Evolutionary conservation across 805 yeast genomes (phyloP), one percentile per base, ranked within the genome.

Genomic region (Candida qinlingensis): DNA sequence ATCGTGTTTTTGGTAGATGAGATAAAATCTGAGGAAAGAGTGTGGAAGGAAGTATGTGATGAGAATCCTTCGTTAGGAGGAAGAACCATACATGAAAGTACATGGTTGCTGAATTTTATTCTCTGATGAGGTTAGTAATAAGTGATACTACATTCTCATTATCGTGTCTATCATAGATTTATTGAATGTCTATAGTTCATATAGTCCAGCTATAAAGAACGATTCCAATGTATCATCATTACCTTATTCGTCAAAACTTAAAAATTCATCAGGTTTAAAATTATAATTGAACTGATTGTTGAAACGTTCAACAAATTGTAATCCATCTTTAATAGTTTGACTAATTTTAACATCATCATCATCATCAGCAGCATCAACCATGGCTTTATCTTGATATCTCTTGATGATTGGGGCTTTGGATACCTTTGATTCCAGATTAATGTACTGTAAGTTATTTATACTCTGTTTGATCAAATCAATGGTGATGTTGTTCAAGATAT

Each of bases 381-480:
- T 19, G 19, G 3, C 19, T 19, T 19, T 19, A 19, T 19, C 19
- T 19, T 19, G 19, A 19, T 3, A 19, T 19, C 19, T 19, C 19
- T 19, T 19, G 19, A 19, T 19, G 19, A 19, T 19, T 2, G 19
- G 19, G 19, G 19, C 19, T 19, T 19, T 19, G 19, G 19, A 19
- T 19, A 19, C 19, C 27, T 52, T 55, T 9, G 45, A 41, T 11
- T 57, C 58, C 11, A 52, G 29, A 30, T 55, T 44, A 3, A 59
- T 52, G 27, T 54, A 58, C 34, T 56, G 47, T n/a, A 59, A 31
- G 37, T 56, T 51, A 9, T 52, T 49, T 7, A 59, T 58, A 34
- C 57, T 51, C 37, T 53, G 53, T 35, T 57, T 57, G 9, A 58
- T 52, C 39, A 59, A 45, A 27, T 58, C 61, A 10, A 58, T 52